Percentiles rank a stretch among this genome's conserved stretches.
Conservation (phyloP, 1,284 basidiomycete genomes). For the Vanrija pseudolonga region DNA sequence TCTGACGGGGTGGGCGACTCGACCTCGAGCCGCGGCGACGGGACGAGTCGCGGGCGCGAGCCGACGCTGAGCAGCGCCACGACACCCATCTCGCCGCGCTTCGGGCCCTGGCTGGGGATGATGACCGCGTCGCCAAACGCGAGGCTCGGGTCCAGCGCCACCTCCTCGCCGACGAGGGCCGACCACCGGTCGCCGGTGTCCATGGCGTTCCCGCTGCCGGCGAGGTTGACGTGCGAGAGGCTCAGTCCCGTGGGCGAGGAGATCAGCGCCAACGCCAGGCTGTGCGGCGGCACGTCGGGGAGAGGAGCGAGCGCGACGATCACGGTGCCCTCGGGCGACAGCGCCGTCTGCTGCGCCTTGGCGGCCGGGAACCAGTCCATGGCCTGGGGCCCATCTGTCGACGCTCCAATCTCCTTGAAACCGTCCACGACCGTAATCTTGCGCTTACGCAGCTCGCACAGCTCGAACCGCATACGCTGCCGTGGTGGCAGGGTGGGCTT, state of each 20-base stretch:
- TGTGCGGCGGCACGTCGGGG: slow-evolving; percentile 21
- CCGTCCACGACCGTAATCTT: slow-evolving; percentile 11
- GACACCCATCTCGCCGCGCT: slow-evolving; percentile 31
- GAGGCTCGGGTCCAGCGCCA: slow-evolving; percentile 2
- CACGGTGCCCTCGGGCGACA: slow-evolving; percentile 17
- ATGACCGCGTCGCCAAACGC: slow-evolving; percentile 4
- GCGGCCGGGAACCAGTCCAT: slow-evolving; percentile 14
- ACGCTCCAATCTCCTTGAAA: slow-evolving; percentile 13
- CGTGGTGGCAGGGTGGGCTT: background rate
- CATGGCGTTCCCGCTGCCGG: background rate
- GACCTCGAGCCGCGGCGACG: slow-evolving; percentile 11
- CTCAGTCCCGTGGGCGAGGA: slow-evolving; percentile 13
- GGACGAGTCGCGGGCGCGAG: slow-evolving; percentile 7
- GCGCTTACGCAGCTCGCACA: slow-evolving; percentile 12
- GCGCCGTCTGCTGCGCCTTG: slow-evolving; percentile 7
- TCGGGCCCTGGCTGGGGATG: slow-evolving; percentile 22
- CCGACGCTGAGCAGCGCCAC: slow-evolving; percentile 16
- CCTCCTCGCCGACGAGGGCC: slow-evolving; percentile 12
- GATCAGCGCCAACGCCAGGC: slow-evolving; percentile 26
- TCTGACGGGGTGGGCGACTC: slow-evolving; percentile 5
- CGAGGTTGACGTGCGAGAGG: slow-evolving; percentile 25
- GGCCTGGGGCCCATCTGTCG: slow-evolving; percentile 2
- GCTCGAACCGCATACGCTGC: slow-evolving; percentile 15
- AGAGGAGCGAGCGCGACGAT: slow-evolving; percentile 27
- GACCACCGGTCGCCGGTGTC: slow-evolving; percentile 10